Base-by-base conservation (phyloP, 1,284 basidiomycete species). In the Cutaneotrichosporon arboriforme region DNA sequence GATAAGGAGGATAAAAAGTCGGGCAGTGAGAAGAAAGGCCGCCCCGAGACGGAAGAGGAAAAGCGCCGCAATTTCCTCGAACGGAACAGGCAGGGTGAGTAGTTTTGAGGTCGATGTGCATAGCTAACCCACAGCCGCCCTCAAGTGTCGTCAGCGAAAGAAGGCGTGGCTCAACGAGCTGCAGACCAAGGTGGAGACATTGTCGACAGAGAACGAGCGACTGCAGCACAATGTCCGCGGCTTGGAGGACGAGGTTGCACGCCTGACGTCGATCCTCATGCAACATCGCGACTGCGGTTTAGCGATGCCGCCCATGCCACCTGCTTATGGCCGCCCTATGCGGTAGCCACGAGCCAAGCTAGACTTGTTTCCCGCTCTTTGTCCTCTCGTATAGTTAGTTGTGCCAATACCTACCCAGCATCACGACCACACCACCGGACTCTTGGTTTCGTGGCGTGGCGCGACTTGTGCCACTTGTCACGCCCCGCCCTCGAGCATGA, bases 121-220 rank as follows among this genome's bases (percentile, higher is more conserved):
- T 8, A 15, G 3, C 26, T 39, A 14, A 38, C 20, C 26, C 31
- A n/a, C 68, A 94, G 94, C 94, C 54, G 94, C 94, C 4, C 83
- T 97, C 67, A 98, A 98, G 77, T 98, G 96, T 75, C 88, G 94
- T 37, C 94, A 98, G 73, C 85, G 94, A 52, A 98, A 98, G 76
- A 98, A 98, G 77, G 91, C 91, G 7, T 98, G 96, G 94, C 82
- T 97, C 22, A 81, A 85, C 21, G 87, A 90, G 61, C 79, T 98
- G 17, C 94, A 98, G 75, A 84, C 86, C 49, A 94, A 94, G 69
- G 90, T 93, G 70, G 93, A 97, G 72, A 89, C 82, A 61, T 81
- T 97, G 26, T 80, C 82, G 26, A 84, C 86, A 61, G 94, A 97
- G 76, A 98, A 98, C 74, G 92, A 97, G 72, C 84, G 90, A n/a